These are phyloP conservation scores for Populus trichocarpa DNA, from an alignment of 441 rosid species.

Conservation along the genomic window DNA sequence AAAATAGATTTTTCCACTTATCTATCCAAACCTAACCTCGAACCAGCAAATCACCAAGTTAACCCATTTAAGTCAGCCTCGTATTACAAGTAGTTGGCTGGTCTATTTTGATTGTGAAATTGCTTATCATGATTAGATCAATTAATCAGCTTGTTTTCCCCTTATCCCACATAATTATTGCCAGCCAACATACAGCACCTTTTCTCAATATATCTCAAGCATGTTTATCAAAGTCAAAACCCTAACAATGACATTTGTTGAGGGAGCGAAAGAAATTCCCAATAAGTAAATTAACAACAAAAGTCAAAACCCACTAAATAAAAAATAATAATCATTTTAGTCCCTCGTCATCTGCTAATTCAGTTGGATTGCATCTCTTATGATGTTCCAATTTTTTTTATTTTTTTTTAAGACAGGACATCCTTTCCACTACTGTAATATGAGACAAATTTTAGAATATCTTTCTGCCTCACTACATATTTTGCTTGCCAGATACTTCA, in stretches of 20 bases:
- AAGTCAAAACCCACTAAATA: neutral
- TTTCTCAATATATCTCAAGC: neutral
- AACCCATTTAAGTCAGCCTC: too few relatives aligned
- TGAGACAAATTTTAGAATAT: too few relatives aligned
- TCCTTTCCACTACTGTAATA: too few relatives aligned
- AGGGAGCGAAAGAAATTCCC: neutral
- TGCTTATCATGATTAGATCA: neutral
- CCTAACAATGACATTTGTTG: slow-evolving; percentile 15
- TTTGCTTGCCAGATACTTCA: neutral
- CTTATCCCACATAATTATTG: slow-evolving; percentile 26
- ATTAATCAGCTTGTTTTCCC: slow-evolving; percentile 1
- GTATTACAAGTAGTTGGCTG: neutral
- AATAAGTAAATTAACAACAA: neutral
- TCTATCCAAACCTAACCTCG: neutral
- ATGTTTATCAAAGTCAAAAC: slow-evolving; percentile 5
- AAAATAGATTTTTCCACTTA: too few relatives aligned
- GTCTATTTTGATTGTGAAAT: neutral
- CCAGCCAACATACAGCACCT: slow-evolving; percentile 26
- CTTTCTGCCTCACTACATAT: neutral
- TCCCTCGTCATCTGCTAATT: neutral
- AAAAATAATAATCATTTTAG: neutral
- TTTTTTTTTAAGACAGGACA: too few relatives aligned
- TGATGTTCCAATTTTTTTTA: too few relatives aligned
- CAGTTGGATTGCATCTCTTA: neutral
- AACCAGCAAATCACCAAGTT: neutral